These are phyloP conservation scores for Rhizoctonia solani DNA, from an alignment of 1,284 basidiomycete species.

Conservation along the genomic window DNA sequence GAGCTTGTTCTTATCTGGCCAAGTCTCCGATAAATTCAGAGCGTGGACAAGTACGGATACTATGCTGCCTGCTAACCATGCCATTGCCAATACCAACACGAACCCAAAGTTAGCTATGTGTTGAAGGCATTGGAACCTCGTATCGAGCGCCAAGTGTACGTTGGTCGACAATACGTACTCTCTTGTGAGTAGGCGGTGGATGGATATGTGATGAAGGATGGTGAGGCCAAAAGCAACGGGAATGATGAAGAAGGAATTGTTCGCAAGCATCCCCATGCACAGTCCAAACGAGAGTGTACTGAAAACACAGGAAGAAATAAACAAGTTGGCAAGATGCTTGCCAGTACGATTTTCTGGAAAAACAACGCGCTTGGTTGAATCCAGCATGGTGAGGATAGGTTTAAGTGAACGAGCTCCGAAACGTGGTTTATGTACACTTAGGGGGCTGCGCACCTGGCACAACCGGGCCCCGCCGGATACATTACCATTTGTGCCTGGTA, in stretches of 20 bases:
- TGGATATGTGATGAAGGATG: not conserved
- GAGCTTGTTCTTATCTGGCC: not conserved
- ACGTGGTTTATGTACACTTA: too few species aligned
- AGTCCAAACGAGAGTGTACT: not conserved
- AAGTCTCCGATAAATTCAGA: not conserved
- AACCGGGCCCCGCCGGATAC: too few species aligned
- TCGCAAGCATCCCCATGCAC: not conserved
- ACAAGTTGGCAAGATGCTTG: not conserved
- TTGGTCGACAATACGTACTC: not conserved
- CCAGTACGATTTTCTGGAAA: not conserved
- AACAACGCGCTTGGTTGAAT: not conserved
- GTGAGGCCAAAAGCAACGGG: constrained; percentile 2
- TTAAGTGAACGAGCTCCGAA: not conserved
- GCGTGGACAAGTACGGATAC: not conserved
- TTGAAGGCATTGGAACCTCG: not conserved
- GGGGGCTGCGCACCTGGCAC: too few species aligned
- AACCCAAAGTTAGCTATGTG: not conserved
- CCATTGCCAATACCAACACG: not conserved
- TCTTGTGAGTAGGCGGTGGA: not conserved
- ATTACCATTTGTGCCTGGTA: too few species aligned
- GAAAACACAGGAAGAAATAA: not conserved
- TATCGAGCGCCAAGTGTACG: not conserved
- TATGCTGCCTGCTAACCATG: not conserved
- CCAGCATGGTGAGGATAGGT: not conserved
- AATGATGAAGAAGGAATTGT: not conserved